Conservation (phyloP, 208 protist genomes). For the Wallacemonas sp. region DNA sequence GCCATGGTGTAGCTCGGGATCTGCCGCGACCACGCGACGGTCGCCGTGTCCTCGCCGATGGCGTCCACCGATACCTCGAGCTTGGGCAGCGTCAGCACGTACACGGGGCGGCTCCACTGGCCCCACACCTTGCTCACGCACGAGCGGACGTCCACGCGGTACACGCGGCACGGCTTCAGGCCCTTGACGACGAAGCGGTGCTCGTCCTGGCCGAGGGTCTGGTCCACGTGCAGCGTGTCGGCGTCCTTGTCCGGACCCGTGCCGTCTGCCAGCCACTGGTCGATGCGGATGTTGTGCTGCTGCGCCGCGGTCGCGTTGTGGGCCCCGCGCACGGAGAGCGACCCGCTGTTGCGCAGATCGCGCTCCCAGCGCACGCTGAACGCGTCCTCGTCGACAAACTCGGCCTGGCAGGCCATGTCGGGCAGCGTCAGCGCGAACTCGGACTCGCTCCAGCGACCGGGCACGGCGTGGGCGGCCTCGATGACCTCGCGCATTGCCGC, state of each 20-base stretch:
- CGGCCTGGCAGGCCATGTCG: conserved; percentile 74
- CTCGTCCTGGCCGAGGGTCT: conserved; percentile 23
- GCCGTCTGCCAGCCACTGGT: conserved; percentile 67
- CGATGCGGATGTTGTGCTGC: conserved; percentile 76
- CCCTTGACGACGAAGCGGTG: conserved; percentile 50
- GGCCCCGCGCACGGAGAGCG: conserved; percentile 44
- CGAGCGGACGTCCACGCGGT: conserved; percentile 79
- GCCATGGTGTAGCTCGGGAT: conserved; percentile 50
- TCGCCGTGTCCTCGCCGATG: conserved; percentile 86
- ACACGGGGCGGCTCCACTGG: conserved; percentile 76
- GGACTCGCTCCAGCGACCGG: conserved; percentile 79
- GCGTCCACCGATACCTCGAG: conserved; percentile 57
- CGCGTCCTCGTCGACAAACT: conserved; percentile 78
- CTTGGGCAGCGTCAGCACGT: conserved; percentile 81
- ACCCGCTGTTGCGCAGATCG: conserved; percentile 39
- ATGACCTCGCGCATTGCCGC: conserved; percentile 46
- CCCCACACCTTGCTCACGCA: conserved; percentile 87
- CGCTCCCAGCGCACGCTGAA: conserved; percentile 82
- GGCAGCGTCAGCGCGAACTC: conserved; percentile 76
- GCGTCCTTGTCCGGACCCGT: conserved; percentile 29
- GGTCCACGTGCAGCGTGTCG: conserved; percentile 46
- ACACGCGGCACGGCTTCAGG: conserved; percentile 74
- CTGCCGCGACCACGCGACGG: conserved; percentile 70
- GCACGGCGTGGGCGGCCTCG: conserved; percentile 43
- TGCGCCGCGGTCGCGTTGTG: conserved; percentile 51